A percentile compares a stretch with the other conserved stretches of the same genome.
These are phyloP conservation scores for Plasmodium gaboni DNA, from an alignment of 169 alveolate species.

Conservation along the genomic window DNA sequence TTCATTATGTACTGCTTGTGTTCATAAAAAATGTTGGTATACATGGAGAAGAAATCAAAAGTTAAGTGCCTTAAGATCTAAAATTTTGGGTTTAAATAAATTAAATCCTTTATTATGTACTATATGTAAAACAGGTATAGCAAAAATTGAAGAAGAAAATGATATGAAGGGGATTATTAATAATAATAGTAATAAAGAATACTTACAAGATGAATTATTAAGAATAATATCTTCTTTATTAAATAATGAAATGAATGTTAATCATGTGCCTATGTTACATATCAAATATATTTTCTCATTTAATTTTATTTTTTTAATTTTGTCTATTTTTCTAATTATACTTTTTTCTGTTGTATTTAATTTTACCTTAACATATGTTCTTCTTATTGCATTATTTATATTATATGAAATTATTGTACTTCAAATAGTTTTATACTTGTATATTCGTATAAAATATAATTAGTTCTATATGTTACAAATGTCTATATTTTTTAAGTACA, in stretches of 20 bases:
- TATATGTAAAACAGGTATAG: conserved; percentile 74
- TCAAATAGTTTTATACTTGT: conserved; percentile 52
- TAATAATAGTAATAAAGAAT: conserved; percentile 44
- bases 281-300: conserved; percentile 53
- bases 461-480: conserved; percentile 8
- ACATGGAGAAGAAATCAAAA: conserved; percentile 52
- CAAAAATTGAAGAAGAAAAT: conserved; percentile 64
- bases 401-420: conserved; percentile 57
- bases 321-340: conserved; percentile 16
- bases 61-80: conserved; percentile 63
- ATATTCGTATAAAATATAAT: conserved; percentile 26
- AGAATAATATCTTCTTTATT: conserved; percentile 44
- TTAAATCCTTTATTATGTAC: conserved; percentile 70
- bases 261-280: conserved; percentile 25
- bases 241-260: conserved; percentile 42
- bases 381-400: conserved; percentile 34
- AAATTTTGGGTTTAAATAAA: conserved; percentile 50
- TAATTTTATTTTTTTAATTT: conserved; percentile 45
- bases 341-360: conserved; percentile 34
- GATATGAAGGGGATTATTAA: conserved; percentile 49
- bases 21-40: conserved; percentile 75
- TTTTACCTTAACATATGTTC: conserved; percentile 37
- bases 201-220: conserved; percentile 71
- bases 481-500: too few species aligned
- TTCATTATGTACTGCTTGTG: conserved; percentile 72